Conservation (phyloP, 345 rosid species). For the Raphanus raphanistrum region DNA sequence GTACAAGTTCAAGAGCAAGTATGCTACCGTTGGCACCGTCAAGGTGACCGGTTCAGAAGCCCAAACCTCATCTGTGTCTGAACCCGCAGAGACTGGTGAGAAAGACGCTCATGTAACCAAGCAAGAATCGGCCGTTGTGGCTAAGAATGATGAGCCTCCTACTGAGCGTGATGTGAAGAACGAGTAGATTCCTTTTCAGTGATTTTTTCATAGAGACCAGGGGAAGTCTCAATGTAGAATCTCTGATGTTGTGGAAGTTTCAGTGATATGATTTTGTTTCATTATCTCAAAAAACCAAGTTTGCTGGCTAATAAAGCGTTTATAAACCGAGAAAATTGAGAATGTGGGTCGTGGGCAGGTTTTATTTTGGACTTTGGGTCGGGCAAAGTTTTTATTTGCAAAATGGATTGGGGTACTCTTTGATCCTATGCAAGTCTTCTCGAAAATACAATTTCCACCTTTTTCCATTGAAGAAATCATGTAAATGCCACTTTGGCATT, state of each 20-base stretch:
- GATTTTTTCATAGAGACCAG: not conserved
- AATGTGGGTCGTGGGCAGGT: no score
- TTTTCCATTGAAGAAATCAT: no score
- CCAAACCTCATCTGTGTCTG: conserved; percentile 50
- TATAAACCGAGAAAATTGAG: not conserved
- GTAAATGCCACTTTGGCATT: no score
- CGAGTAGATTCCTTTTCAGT: conserved; percentile 4
- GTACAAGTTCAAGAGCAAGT: conserved; percentile 98
- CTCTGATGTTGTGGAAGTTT: not conserved
- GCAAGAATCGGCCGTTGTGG: conserved; percentile 16
- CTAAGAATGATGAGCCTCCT: conserved; percentile 19
- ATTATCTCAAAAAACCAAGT: not conserved
- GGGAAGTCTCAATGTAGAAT: not conserved
- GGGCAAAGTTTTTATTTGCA: no score
- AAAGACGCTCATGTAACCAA: conserved; percentile 6
- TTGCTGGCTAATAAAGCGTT: conserved; percentile 4
- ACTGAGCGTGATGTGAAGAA: conserved; percentile 24
- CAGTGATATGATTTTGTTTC: conserved; percentile 21
- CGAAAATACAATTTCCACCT: no score
- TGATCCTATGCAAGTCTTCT: no score
- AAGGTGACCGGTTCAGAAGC: conserved; percentile 48
- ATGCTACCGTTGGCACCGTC: conserved; percentile 81
- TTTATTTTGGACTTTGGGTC: no score
- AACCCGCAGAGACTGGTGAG: conserved; percentile 44
- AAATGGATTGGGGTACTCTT: no score